Percentiles rank a stretch among this genome's conserved stretches.
Conservation (phyloP, 352 stramenopile genomes). For the Globisporangium rhizosaccharum region DNA sequence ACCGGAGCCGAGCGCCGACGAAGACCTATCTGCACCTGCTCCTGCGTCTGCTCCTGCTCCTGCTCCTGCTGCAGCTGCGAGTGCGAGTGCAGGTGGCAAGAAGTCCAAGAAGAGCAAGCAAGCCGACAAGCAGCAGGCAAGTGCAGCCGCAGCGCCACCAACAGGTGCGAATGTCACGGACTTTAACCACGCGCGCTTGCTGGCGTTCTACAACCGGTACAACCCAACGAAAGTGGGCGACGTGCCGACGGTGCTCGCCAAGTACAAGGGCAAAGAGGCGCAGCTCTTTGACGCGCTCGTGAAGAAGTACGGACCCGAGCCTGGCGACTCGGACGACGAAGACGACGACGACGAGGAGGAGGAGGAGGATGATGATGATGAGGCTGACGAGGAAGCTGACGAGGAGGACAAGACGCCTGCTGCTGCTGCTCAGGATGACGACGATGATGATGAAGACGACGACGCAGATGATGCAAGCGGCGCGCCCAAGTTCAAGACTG, state of each 20-base stretch:
- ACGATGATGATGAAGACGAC: conserved; percentile 32
- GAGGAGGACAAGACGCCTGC: conserved; percentile 23
- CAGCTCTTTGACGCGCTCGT: conserved; percentile 77
- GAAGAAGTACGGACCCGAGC: conserved; percentile 83
- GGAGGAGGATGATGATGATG: conserved; percentile 14
- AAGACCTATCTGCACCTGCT: conserved; percentile 22
- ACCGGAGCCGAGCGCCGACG: conserved; percentile 51
- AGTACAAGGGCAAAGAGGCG: conserved; percentile 81
- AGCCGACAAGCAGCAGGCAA: background rate
- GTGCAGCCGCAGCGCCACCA: conserved; percentile 14
- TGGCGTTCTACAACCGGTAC: conserved; percentile 82
- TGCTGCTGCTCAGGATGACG: conserved; percentile 19
- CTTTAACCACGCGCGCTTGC: conserved; percentile 58
- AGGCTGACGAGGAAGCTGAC: conserved; percentile 37
- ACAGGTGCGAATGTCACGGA: conserved; percentile 15
- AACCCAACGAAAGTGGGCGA: conserved; percentile 77
- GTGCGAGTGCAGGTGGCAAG: background rate
- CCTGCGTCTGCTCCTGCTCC: background rate
- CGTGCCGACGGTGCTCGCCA: conserved; percentile 51
- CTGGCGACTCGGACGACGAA: conserved; percentile 67
- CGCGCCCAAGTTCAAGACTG: conserved; percentile 44
- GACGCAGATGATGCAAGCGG: conserved; percentile 31
- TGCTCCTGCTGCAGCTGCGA: conserved; percentile 6
- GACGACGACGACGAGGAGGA: conserved; percentile 41
- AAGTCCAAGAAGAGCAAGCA: conserved; percentile 16